Evolutionary conservation across 768 basidiomycete species (phyloP).

Genomic region (Mycena galericulata): DNA sequence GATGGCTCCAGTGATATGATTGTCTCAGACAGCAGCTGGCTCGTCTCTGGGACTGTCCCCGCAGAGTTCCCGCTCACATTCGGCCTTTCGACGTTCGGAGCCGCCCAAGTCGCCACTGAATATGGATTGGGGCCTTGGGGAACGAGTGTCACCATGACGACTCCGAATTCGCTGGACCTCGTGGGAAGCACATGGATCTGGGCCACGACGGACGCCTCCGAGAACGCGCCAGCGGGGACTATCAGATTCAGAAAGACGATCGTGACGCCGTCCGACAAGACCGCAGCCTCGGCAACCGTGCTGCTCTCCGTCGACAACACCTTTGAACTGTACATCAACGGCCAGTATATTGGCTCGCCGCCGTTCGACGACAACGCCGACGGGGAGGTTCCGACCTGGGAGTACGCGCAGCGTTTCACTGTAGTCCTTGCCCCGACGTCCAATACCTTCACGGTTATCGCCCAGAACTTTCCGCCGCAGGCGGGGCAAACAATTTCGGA

Average conservation of each 20-base stretch:
- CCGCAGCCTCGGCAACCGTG: not conserved
- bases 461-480: not conserved
- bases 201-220: not conserved
- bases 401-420: conserved; percentile 11
- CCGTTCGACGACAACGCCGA: not conserved
- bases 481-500: not conserved
- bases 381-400: not conserved
- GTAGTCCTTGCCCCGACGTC: not conserved
- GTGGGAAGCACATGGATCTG: conserved; percentile 18
- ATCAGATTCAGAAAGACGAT: conserved; percentile 23
- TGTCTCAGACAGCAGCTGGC: conserved; percentile 20
- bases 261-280: conserved; percentile 7
- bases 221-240: not conserved
- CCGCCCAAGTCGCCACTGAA: conserved; percentile 2
- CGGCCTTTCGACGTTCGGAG: not conserved
- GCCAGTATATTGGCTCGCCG: conserved; percentile 1
- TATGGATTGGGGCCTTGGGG: conserved; percentile 27
- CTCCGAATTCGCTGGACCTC: conserved; percentile 3
- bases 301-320: conserved; percentile 11
- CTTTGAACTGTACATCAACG: conserved; percentile 18
- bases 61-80: conserved; percentile 12
- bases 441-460: conserved; percentile 18
- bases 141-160: not conserved
- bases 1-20: not conserved
- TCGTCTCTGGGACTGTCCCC: not conserved